phyloP scores from a whole-genome alignment of 805 yeast species.

The Monosporozyma servazzii region DNA sequence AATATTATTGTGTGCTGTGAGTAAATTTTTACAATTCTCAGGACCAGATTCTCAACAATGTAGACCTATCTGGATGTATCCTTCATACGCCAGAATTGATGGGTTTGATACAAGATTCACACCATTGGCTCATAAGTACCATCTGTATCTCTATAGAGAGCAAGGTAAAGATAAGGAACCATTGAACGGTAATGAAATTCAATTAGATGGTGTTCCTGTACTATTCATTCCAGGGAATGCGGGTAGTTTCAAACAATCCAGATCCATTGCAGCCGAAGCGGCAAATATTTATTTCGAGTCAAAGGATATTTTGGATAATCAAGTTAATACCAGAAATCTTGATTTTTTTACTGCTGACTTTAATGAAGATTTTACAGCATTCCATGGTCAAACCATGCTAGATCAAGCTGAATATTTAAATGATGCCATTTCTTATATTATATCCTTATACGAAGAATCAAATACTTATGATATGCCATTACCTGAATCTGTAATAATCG shows the following conservation, averaged over 20 bases:
- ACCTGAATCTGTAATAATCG: conserved; percentile 64
- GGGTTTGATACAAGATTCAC: conserved; percentile 74
- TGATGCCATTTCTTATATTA: conserved; percentile 73
- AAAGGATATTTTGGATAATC: conserved; percentile 14
- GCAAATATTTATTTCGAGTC: conserved; percentile 44
- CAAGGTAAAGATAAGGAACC: conserved; percentile 61
- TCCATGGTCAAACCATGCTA: conserved; percentile 85
- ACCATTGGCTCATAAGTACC: conserved; percentile 50
- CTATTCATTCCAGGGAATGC: conserved; percentile 97
- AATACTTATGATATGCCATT: conserved; percentile 11
- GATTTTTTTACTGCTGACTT: conserved; percentile 92
- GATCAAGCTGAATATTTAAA: conserved; percentile 92
- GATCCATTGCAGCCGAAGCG: conserved; percentile 84
- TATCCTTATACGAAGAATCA: conserved; percentile 47
- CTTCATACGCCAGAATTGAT: conserved; percentile 66
- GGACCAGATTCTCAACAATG: conserved; percentile 51
- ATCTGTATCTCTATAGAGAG: conserved; percentile 80
- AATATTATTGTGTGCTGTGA: conserved; percentile 6
- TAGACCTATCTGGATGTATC: conserved; percentile 67
- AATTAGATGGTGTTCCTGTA: conserved; percentile 70
- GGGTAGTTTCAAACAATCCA: conserved; percentile 80
- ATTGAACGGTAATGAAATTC: conserved; percentile 26
- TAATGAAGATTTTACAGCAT: conserved; percentile 92
- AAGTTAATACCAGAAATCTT: conserved; percentile 35
- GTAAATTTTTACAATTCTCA: conserved; percentile 14